Conservation (phyloP, 2,329 filamentous ascomycete species). For the Fusarium chlamydosporum region DNA sequence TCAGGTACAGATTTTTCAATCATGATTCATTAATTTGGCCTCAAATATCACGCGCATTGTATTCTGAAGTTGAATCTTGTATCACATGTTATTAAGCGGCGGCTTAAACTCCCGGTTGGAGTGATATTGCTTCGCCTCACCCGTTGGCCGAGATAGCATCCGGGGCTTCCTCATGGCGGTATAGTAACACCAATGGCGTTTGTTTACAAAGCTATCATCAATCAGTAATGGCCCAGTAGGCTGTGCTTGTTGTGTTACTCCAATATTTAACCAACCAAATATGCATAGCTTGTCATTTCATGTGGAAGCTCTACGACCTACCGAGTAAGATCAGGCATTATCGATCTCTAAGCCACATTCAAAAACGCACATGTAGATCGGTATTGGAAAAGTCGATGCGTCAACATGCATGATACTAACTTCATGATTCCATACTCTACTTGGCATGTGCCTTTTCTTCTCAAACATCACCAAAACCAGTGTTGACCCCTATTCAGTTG, state of each 20-base stretch:
- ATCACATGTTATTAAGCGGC: not conserved
- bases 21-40: conserved; percentile 7
- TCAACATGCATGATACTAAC: not conserved
- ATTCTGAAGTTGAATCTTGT: not conserved
- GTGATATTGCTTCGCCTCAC: conserved; percentile 5
- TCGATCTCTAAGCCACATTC: conserved; percentile 19
- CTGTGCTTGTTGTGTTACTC: conserved; percentile 13
- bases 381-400: not conserved
- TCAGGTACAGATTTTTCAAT: not conserved
- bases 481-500: not conserved
- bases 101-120: not conserved
- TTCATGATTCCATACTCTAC: not conserved
- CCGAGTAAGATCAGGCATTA: not conserved
- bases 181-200: not conserved
- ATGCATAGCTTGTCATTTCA: not conserved
- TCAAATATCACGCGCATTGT: not conserved
- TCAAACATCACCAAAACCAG: not conserved
- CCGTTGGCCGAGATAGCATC: conserved; percentile 6
- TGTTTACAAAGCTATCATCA: not conserved
- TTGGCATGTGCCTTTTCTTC: not conserved
- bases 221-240: conserved; percentile 2
- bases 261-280: not conserved
- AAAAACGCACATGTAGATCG: not conserved
- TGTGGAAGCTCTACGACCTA: conserved; percentile 1
- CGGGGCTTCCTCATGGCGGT: not conserved